phyloP scores from a whole-genome alignment of 805 yeast genomes.

The Metschnikowia picachoensis region DNA sequence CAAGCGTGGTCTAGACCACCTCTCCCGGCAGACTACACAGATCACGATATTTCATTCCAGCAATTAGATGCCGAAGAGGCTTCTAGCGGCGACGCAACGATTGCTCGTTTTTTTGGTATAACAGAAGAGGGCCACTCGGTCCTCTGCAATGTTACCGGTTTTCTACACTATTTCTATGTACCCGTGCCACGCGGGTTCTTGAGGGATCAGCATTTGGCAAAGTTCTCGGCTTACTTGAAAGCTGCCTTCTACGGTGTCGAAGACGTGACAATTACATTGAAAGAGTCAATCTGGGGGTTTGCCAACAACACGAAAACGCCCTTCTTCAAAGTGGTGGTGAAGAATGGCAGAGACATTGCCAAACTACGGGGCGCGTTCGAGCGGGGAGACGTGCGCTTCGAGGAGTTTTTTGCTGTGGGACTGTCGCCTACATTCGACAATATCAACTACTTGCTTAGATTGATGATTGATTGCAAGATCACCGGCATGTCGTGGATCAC shows the following conservation, averaged over 20 bases:
- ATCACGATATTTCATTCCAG: constrained; percentile 67
- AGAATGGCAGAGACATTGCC: constrained; percentile 62
- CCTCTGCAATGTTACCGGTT: constrained; percentile 84
- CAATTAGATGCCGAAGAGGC: constrained; percentile 95
- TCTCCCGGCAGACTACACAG: constrained; percentile 42
- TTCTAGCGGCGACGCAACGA: constrained; percentile 49
- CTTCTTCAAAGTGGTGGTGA: constrained; percentile 69
- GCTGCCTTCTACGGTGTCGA: constrained; percentile 54
- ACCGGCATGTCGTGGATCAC: constrained; percentile 98
- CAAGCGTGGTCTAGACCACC: constrained; percentile 55
- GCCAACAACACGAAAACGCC: constrained; percentile 74
- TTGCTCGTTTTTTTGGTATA: constrained; percentile 88
- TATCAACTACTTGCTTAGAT: constrained; percentile 75
- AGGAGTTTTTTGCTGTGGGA: constrained; percentile 53
- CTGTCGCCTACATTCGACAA: constrained; percentile 80
- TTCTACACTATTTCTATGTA: constrained; percentile 84
- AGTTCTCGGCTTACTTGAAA: constrained; percentile 45
- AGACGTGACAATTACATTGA: constrained; percentile 59
- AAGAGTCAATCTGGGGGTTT: constrained; percentile 93
- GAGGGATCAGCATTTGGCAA: constrained; percentile 47
- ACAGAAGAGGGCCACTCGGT: constrained; percentile 86
- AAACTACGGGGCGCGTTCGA: constrained; percentile 79
- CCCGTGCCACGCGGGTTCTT: constrained; percentile 83
- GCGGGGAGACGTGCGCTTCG: constrained; percentile 67
- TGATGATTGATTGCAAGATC: constrained; percentile 89